Percentiles rank a stretch among this genome's conserved stretches.
phyloP scores from a whole-genome alignment of 2,329 filamentous ascomycete genomes.

The Fusarium fujikuroi region DNA sequence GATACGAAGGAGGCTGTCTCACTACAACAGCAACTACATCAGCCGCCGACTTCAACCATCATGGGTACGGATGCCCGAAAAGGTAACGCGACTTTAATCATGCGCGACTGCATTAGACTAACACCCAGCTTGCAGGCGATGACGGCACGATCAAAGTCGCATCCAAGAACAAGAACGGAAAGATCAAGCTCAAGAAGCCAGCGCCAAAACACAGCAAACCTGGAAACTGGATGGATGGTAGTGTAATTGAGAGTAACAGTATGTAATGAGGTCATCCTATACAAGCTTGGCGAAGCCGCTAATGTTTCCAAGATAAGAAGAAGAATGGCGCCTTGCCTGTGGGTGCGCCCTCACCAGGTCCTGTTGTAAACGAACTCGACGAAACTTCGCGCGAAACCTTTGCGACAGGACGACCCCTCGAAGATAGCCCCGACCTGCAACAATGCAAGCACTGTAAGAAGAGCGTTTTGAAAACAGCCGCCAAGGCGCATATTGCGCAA shows the following conservation, averaged over 20 bases:
- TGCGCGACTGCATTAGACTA: conserved; percentile 30
- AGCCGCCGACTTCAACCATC: not conserved
- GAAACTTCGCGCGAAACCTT: conserved; percentile 82
- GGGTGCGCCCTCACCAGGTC: conserved; percentile 61
- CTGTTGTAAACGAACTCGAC: conserved; percentile 75
- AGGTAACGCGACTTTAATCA: conserved; percentile 41
- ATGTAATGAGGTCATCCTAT: conserved; percentile 40
- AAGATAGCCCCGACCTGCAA: conserved; percentile 81
- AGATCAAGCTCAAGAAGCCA: conserved; percentile 71
- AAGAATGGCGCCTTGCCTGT: conserved; percentile 56
- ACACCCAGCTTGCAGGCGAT: conserved; percentile 54
- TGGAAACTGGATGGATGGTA: conserved; percentile 78
- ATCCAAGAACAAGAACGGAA: conserved; percentile 66
- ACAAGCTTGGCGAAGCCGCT: conserved; percentile 6
- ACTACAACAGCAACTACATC: not conserved
- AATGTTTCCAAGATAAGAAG: conserved; percentile 63
- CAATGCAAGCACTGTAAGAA: conserved; percentile 97
- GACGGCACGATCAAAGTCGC: conserved; percentile 72
- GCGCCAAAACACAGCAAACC: conserved; percentile 71
- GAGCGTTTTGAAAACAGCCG: conserved; percentile 78
- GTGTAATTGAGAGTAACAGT: conserved; percentile 71
- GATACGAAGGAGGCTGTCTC: not conserved
- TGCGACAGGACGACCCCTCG: conserved; percentile 80
- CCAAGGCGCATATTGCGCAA: conserved; percentile 81
- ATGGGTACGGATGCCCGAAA: conserved; percentile 46